A percentile compares a stretch with the other conserved stretches of the same genome.
phyloP scores from a whole-genome alignment of 108 stramenopile genomes.

The Seminavis robusta region DNA sequence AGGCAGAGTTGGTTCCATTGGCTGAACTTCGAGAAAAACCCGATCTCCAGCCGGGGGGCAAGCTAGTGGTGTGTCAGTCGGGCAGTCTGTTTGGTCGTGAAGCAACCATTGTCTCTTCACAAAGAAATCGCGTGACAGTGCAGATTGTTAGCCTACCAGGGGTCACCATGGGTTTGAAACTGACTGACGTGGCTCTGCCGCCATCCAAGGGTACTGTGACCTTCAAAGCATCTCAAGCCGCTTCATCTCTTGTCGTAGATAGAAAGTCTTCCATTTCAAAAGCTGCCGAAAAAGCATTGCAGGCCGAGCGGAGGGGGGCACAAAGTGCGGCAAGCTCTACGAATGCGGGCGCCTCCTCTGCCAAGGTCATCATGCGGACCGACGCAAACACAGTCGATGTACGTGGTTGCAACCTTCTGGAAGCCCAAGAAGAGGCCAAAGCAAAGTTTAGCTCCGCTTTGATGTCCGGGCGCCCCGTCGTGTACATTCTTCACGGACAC shows the following conservation, averaged over 20 bases:
- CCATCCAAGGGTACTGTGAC: slow-evolving; percentile 3
- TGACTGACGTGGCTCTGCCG: slow-evolving; percentile 62
- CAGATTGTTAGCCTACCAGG: slow-evolving; percentile 47
- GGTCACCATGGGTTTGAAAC: slow-evolving; percentile 53
- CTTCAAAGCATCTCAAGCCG: neutral
- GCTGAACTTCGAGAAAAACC: slow-evolving; percentile 56
- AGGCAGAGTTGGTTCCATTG: slow-evolving; percentile 66
- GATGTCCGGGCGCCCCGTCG: slow-evolving; percentile 38
- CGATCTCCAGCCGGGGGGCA: slow-evolving; percentile 53
- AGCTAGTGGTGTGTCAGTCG: slow-evolving; percentile 65
- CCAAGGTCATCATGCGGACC: slow-evolving; percentile 47
- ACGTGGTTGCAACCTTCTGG: slow-evolving; percentile 77
- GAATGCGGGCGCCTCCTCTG: slow-evolving; percentile 1
- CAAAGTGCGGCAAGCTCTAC: no score
- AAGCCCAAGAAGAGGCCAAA: slow-evolving; percentile 55
- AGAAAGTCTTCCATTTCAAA: slow-evolving; percentile 32
- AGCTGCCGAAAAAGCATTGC: slow-evolving; percentile 59
- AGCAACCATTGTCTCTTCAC: slow-evolving; percentile 43
- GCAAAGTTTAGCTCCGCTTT: slow-evolving; percentile 50
- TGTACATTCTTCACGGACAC: slow-evolving; percentile 80
- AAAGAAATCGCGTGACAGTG: slow-evolving; percentile 66
- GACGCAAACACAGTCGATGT: slow-evolving; percentile 86
- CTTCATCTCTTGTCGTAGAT: neutral
- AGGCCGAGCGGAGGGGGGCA: slow-evolving; percentile 25
- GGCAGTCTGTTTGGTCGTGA: slow-evolving; percentile 66